Evolutionary conservation across 2,329 filamentous ascomycete species (phyloP), one percentile per base, ranked within the genome.

Genomic region (Colletotrichum sojae): DNA sequence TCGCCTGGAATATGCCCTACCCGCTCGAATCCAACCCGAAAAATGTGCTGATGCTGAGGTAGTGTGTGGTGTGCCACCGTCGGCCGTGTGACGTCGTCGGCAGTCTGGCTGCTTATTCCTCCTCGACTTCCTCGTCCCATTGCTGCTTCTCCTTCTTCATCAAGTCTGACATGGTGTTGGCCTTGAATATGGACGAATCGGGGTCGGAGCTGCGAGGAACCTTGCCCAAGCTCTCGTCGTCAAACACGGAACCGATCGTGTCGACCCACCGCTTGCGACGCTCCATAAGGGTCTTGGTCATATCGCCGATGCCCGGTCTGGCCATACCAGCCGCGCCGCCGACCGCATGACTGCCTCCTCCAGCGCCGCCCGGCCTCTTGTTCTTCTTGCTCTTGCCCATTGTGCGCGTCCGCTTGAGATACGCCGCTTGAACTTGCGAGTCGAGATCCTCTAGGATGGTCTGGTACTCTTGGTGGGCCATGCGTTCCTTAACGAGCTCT

Each of bases 391-490:
- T 94, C 83, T 98, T 97, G 78, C 95, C 94, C 82, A 98, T 92
- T 0, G 94, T 97, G 54, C 96, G 91, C 31, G 95, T 98, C 25
- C 96, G 92, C 83, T 99, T 99, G 52, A 97, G 90, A 77, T 98
- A 99, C 4, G 96, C 95, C 59, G 94, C 92, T 77, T 98, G 95
- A 49, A 98, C 94, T 78, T 98, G 96, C 49, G 91, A 90, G 83
- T 99, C 96, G 22, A 99, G 90, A 78, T 99, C 96, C 78, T 99
- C 96, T 58, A 97, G 91, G 74, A 99, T 99, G 64, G 94, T 98
- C 79, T 92, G 92, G 83, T 97, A 99, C 79, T 99, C 96, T 78
- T 99, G 96, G 82, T 96, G 91, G 0, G 96, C 96, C 89, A 99
- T 95, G 73, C 94, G 91, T 78, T 97, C 95, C 74, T 94, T 92